These are phyloP conservation scores for Aureobasidium sp. DNA, from an alignment of 2,329 filamentous ascomycete species.

Conservation along the genomic window DNA sequence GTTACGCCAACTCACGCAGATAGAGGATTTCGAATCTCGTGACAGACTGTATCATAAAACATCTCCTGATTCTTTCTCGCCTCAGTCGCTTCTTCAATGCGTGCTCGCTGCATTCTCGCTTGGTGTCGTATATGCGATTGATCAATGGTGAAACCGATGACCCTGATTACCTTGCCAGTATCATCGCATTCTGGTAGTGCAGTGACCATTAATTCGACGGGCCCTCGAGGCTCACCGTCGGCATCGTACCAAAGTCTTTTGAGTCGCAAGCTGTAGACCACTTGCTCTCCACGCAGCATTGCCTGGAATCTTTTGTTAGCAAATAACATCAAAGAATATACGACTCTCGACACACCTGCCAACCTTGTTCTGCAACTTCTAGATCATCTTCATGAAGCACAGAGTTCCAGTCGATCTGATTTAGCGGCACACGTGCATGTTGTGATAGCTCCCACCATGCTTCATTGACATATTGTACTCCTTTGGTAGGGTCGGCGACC, in stretches of 20 bases:
- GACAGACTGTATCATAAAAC: slow-evolving; percentile 6
- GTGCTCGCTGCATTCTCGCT: slow-evolving; percentile 22
- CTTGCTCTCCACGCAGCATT: slow-evolving; percentile 9
- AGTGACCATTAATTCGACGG: slow-evolving; percentile 24
- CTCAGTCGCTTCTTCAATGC: slow-evolving; percentile 28
- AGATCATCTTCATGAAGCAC: slow-evolving; percentile 24
- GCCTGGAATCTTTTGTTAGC: neutral
- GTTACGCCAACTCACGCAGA: slow-evolving; percentile 20
- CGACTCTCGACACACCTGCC: slow-evolving; percentile 19
- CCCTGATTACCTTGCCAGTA: slow-evolving; percentile 19
- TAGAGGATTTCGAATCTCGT: slow-evolving; percentile 34
- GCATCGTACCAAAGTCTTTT: slow-evolving; percentile 26
- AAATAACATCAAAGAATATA: neutral
- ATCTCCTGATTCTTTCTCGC: slow-evolving; percentile 25
- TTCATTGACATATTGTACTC: slow-evolving; percentile 10
- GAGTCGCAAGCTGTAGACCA: slow-evolving; percentile 28
- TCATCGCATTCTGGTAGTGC: slow-evolving; percentile 25
- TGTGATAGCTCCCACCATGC: slow-evolving; percentile 8
- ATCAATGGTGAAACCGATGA: slow-evolving; percentile 26
- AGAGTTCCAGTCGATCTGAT: slow-evolving; percentile 22
- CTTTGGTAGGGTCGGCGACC: slow-evolving; percentile 16
- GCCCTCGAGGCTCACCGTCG: slow-evolving; percentile 11
- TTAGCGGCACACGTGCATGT: neutral
- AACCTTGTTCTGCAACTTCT: slow-evolving; percentile 23
- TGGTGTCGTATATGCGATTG: slow-evolving; percentile 26